Conservation (phyloP, 257 asterid genomes). For the Ilex aquifolium region DNA sequence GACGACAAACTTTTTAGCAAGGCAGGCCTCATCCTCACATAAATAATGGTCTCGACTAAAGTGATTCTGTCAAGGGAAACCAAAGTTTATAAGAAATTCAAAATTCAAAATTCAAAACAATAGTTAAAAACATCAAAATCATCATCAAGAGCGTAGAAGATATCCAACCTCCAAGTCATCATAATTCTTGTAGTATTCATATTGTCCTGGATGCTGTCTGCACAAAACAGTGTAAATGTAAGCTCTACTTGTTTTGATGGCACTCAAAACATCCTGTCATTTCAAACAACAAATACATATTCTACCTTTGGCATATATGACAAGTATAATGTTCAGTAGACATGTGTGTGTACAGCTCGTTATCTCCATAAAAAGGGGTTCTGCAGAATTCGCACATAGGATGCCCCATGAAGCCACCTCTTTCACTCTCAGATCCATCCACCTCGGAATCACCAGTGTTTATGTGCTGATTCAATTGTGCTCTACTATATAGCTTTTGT, state of each 20-base stretch:
- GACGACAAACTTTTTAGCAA: slow-evolving; percentile 77
- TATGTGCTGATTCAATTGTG: slow-evolving; percentile 77
- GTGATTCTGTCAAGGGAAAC: slow-evolving; percentile 52
- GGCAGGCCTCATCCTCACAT: slow-evolving; percentile 90
- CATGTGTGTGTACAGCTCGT: slow-evolving; percentile 86
- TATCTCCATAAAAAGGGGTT: slow-evolving; percentile 89
- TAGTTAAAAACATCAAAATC: slow-evolving; percentile 4
- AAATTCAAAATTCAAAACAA: slow-evolving; percentile 3
- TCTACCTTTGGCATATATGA: slow-evolving; percentile 89
- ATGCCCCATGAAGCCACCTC: slow-evolving; percentile 96
- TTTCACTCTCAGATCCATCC: slow-evolving; percentile 96
- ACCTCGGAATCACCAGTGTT: slow-evolving; percentile 89
- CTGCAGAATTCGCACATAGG: slow-evolving; percentile 86
- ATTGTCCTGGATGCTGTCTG: slow-evolving; percentile 97
- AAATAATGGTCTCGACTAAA: slow-evolving; percentile 77
- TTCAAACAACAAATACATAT: slow-evolving; percentile 1
- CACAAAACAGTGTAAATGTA: slow-evolving; percentile 8
- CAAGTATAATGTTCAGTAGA: slow-evolving; percentile 95
- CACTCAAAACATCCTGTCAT: not conserved
- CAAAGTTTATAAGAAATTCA: not conserved
- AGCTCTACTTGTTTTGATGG: not conserved
- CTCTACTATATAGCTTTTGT: slow-evolving; percentile 81
- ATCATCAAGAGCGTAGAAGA: slow-evolving; percentile 7
- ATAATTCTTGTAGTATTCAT: slow-evolving; percentile 82
- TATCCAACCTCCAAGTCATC: slow-evolving; percentile 80